phyloP scores from a whole-genome alignment of 2,329 filamentous ascomycete genomes.

The Trichoderma aggressivum region DNA sequence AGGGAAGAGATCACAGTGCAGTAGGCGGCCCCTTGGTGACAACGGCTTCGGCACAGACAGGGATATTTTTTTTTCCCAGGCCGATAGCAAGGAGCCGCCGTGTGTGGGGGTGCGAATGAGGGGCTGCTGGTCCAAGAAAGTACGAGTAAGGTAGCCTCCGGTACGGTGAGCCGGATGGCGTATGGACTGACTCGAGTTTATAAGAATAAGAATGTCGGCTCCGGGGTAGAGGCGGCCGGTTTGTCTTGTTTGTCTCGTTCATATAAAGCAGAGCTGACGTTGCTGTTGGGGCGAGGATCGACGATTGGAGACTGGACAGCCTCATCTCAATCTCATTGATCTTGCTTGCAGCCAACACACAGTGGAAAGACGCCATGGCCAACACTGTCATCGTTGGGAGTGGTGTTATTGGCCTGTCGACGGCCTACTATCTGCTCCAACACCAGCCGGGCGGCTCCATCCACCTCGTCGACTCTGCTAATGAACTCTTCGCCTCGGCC shows the following conservation, averaged over 20 bases:
- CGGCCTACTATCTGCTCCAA: constrained; percentile 67
- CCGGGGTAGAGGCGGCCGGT: background rate
- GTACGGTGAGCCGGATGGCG: background rate
- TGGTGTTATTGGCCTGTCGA: constrained; percentile 67
- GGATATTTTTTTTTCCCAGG: constrained; percentile 3
- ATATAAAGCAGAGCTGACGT: background rate
- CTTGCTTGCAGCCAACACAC: background rate
- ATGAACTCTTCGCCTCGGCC: constrained; percentile 65
- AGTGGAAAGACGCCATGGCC: constrained; percentile 33
- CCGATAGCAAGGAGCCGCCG: background rate
- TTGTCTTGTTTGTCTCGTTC: background rate
- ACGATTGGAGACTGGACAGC: background rate
- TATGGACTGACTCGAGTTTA: background rate
- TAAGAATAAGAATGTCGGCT: background rate
- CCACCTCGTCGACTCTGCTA: constrained; percentile 46
- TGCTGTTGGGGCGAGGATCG: background rate
- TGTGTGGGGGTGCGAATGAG: constrained; percentile 6
- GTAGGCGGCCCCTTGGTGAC: background rate
- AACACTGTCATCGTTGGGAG: constrained; percentile 64
- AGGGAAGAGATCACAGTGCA: background rate
- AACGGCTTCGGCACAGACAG: background rate
- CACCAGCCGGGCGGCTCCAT: constrained; percentile 42
- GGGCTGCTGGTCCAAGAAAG: background rate
- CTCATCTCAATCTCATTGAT: background rate
- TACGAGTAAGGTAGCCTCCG: background rate